phyloP scores from a whole-genome alignment of 2,329 filamentous ascomycete genomes.

The Phyllosticta ampelicida region DNA sequence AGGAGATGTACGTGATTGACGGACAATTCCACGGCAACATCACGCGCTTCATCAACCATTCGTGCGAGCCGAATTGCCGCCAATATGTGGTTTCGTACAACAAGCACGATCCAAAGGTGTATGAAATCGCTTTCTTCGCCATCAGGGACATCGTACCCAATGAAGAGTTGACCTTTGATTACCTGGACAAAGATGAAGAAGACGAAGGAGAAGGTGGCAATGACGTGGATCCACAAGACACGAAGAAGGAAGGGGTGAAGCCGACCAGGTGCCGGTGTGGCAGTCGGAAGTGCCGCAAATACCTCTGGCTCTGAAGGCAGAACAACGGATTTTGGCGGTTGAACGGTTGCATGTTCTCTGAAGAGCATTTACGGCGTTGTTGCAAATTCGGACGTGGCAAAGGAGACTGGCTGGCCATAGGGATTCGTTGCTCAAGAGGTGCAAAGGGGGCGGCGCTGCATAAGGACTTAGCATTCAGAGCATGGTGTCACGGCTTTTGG shows the following conservation, averaged over 20 bases:
- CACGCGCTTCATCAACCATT: slow-evolving; percentile 75
- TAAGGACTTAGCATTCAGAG: neutral
- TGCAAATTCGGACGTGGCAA: no score
- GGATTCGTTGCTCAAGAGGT: no score
- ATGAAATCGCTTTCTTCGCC: slow-evolving; percentile 69
- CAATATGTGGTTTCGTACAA: slow-evolving; percentile 74
- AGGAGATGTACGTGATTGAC: slow-evolving; percentile 39
- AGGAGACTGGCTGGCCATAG: no score
- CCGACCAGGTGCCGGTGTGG: slow-evolving; percentile 43
- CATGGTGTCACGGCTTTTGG: neutral
- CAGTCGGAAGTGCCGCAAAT: slow-evolving; percentile 55
- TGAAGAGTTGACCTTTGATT: slow-evolving; percentile 71
- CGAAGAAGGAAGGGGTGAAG: slow-evolving; percentile 28
- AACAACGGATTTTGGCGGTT: no score
- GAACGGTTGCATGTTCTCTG: no score
- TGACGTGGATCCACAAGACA: slow-evolving; percentile 40
- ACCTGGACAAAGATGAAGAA: slow-evolving; percentile 53
- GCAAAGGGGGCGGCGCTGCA: neutral
- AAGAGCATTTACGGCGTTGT: no score
- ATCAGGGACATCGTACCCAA: slow-evolving; percentile 52
- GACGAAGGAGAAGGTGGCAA: slow-evolving; percentile 21
- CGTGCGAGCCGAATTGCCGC: slow-evolving; percentile 65
- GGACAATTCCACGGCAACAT: slow-evolving; percentile 71
- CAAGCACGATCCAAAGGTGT: slow-evolving; percentile 61
- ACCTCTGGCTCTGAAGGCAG: slow-evolving; percentile 45